Evolutionary conservation across 495 filamentous ascomycete species (phyloP).

Genomic region (Neurospora sublineolata): DNA sequence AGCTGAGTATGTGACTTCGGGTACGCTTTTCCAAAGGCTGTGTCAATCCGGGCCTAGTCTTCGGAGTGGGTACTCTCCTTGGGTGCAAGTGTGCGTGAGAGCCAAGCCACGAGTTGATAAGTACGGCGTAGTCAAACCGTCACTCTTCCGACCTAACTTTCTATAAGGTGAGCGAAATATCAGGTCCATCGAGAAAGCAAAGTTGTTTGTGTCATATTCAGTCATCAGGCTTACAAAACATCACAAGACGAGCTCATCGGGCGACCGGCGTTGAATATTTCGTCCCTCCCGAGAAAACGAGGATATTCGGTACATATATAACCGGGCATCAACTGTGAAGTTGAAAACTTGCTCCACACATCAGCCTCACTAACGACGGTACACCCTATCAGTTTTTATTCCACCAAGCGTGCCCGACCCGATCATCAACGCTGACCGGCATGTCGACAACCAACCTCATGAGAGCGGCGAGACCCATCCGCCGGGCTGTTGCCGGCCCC

Average conservation of each 20-base stretch:
- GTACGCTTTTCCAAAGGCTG: neutral
- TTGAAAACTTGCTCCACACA: neutral
- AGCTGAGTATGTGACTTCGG: neutral
- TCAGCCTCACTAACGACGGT: neutral
- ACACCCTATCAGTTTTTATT: neutral
- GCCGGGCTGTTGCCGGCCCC: slow-evolving; percentile 12
- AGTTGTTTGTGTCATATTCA: neutral
- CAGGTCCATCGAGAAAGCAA: neutral
- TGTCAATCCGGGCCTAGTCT: neutral
- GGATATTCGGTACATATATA: neutral
- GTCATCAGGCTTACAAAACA: neutral
- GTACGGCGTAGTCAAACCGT: neutral
- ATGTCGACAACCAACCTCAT: slow-evolving; percentile 21
- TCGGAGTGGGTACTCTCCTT: neutral
- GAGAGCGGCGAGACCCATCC: slow-evolving; percentile 20
- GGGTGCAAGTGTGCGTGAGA: neutral
- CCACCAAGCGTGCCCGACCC: neutral
- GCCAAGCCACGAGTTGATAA: neutral
- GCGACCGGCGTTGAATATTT: neutral
- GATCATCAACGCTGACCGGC: slow-evolving; percentile 11
- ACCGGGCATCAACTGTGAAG: neutral
- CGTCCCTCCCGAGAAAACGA: neutral
- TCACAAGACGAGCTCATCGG: neutral
- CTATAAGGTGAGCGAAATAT: neutral
- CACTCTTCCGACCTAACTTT: neutral